Conservation (phyloP, 331 rosid species). For the Malus hybrid region DNA sequence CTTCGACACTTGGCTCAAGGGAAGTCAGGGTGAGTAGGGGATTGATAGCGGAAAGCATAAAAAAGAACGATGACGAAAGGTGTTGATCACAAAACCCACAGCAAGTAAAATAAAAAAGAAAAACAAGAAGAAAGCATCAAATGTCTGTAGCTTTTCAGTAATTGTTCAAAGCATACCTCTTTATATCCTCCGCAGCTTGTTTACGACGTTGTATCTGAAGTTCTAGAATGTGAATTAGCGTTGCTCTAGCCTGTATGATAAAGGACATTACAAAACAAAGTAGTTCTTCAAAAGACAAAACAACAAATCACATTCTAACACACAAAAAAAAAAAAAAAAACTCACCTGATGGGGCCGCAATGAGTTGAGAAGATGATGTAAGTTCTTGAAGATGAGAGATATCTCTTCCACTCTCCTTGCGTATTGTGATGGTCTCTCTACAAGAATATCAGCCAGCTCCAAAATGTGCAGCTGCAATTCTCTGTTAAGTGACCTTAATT, state of each 20-base stretch:
- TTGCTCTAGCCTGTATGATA: constrained; percentile 70
- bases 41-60: too few relatives aligned
- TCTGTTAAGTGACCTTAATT: constrained; percentile 76
- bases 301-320: constrained; percentile 1
- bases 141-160: neutral
- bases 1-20: neutral
- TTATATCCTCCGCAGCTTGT: constrained; percentile 92
- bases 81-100: neutral
- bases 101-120: neutral
- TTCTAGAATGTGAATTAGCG: constrained; percentile 75
- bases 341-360: constrained; percentile 87
- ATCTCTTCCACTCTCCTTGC: constrained; percentile 94
- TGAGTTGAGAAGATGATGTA: constrained; percentile 87
- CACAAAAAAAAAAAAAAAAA: neutral
- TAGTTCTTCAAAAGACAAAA: neutral
- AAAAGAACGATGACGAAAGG: neutral
- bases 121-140: neutral
- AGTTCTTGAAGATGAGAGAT: constrained; percentile 81
- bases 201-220: constrained; percentile 82
- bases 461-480: constrained; percentile 77
- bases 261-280: neutral
- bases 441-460: constrained; percentile 94
- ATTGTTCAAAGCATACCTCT: constrained; percentile 43
- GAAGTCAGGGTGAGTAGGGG: neutral
- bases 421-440: constrained; percentile 87